Evolutionary conservation across 352 stramenopile species (phyloP).

Genomic region (Ophiocytium majus): DNA sequence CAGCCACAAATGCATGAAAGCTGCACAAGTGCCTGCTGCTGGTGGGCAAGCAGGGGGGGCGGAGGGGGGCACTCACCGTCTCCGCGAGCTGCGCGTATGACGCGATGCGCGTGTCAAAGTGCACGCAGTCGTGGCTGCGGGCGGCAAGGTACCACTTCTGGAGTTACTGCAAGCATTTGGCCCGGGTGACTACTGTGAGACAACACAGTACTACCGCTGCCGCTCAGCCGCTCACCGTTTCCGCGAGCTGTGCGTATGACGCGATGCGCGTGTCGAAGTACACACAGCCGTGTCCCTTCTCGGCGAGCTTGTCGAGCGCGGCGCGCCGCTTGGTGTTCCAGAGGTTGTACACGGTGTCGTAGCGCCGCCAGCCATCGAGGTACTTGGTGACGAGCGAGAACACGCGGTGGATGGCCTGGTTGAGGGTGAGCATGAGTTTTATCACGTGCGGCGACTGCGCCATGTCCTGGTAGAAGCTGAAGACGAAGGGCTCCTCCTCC

Average conservation of each 20-base stretch:
- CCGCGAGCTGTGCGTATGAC: conserved; percentile 77
- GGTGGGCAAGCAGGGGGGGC: too few species aligned
- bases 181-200: too few species aligned
- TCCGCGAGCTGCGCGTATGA: conserved; percentile 81
- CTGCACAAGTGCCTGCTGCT: neutral
- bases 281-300: conserved; percentile 83
- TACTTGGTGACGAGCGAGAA: conserved; percentile 91
- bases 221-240: conserved; percentile 69
- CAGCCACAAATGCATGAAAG: conserved; percentile 41
- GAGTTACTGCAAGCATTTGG: too few species aligned
- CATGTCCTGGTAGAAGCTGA: conserved; percentile 91
- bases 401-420: conserved; percentile 87
- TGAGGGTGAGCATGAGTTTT: conserved; percentile 86
- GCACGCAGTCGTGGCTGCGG: conserved; percentile 83
- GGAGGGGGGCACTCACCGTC: conserved; percentile 57
- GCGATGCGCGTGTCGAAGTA: conserved; percentile 90
- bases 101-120: conserved; percentile 87
- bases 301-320: conserved; percentile 80
- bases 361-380: conserved; percentile 84
- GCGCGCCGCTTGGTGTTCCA: conserved; percentile 86
- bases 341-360: conserved; percentile 88
- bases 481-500: conserved; percentile 87
- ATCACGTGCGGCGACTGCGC: conserved; percentile 89
- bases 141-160: too few species aligned
- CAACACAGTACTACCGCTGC: too few species aligned